A percentile compares a stretch with the other conserved stretches of the same genome.
Conservation (phyloP, 2,329 filamentous ascomycete species). For the Penicillium sclerotigenum region DNA sequence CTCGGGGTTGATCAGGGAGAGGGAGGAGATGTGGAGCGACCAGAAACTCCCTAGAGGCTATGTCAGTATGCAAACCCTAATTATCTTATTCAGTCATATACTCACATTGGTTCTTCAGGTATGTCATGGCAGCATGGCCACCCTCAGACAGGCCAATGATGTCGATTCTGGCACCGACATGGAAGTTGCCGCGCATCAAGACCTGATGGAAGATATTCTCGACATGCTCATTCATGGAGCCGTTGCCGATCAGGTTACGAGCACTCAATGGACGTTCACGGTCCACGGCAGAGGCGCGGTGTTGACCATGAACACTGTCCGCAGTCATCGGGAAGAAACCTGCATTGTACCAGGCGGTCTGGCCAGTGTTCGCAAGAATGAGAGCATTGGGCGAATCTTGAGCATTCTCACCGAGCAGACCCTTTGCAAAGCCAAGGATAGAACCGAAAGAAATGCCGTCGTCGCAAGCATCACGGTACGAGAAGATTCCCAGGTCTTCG, state of each 20-base stretch:
- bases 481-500: conserved; percentile 72
- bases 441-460: conserved; percentile 70
- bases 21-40: conserved; percentile 39
- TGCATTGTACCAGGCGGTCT: conserved; percentile 72
- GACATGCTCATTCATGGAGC: conserved; percentile 59
- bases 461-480: conserved; percentile 62
- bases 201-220: conserved; percentile 64
- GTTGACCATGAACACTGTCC: conserved; percentile 56
- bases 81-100: conserved; percentile 26
- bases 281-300: conserved; percentile 59
- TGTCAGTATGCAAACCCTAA: not conserved
- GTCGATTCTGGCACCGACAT: conserved; percentile 57
- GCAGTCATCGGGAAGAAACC: conserved; percentile 59
- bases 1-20: conserved; percentile 41
- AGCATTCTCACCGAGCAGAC: conserved; percentile 33
- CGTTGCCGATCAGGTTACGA: conserved; percentile 63
- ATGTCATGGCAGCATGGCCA: conserved; percentile 55
- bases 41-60: conserved; percentile 37
- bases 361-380: conserved; percentile 73
- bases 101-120: conserved; percentile 56
- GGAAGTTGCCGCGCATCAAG: conserved; percentile 36
- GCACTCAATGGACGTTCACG: conserved; percentile 47
- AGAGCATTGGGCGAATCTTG: conserved; percentile 44
- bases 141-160: conserved; percentile 69
- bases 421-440: conserved; percentile 60